Base-by-base conservation (phyloP, 2,329 filamentous ascomycete species). In the Microsporum canis region DNA sequence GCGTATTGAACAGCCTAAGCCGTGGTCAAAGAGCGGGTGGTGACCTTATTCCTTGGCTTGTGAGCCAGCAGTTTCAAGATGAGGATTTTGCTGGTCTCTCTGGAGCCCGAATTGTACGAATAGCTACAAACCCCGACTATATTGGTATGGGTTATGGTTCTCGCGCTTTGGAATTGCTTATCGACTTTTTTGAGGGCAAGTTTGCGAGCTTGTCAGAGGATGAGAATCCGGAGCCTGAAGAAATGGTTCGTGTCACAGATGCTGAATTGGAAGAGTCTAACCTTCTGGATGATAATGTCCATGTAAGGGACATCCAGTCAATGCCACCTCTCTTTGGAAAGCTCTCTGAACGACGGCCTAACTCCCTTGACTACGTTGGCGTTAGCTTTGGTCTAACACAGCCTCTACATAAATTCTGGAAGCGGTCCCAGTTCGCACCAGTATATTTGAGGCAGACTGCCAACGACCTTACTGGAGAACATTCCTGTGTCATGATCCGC, bases 31-130 rank as follows among this genome's bases (percentile, higher is more conserved):
- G 94, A 67, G 90, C 92, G 1, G 86, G 89, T 43, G 94, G 94
- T 68, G 94, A 99, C 73, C 78, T 99, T 60, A 99, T 99, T 61
- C 94, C 94, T 0, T 99, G 94, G 94, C 82, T 97, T 36, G 89
- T 99, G 64, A 95, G 90, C 72, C 91, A 97, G 72, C 94, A 99
- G 72, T 99, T 96, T 78, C 94, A 97, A 71, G 94, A 99, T 68
- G 90, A 95, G 66, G 91, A 96, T 66, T 99, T 99, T 71, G 94
- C 92, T 10, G 87, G 88, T 45, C 81, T 99, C 0, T 97, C 92
- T 12, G 95, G 94, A 61, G 94, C 92, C 38, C 85, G 94, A 63
- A 79, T 99, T 55, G 92, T 99, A 14, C 85, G 94, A 57, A 97
- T 99, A 69, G 94, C 95, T 23, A 96, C 94, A 0, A 95, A 96